phyloP scores from a whole-genome alignment of 2,329 filamentous ascomycete species.

The Calycina herbarum region DNA sequence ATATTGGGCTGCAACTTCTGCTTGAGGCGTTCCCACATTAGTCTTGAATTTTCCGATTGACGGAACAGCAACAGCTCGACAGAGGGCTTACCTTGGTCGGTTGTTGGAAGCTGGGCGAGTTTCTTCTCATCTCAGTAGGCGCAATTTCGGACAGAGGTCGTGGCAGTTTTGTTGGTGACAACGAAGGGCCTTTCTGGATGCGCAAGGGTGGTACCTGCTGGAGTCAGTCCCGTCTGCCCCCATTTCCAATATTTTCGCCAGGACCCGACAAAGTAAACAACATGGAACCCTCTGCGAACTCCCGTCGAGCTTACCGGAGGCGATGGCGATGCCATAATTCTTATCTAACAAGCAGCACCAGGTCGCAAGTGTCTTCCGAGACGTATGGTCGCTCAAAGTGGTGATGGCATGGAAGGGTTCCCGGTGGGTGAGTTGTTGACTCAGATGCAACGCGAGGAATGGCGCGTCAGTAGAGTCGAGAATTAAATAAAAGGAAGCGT shows the following conservation, averaged over 20 bases:
- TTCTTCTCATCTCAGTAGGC: constrained; percentile 80
- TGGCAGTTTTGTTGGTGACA: constrained; percentile 65
- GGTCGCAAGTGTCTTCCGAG: neutral
- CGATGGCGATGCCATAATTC: constrained; percentile 31
- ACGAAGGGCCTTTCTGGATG: constrained; percentile 67
- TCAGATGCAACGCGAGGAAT: constrained; percentile 26
- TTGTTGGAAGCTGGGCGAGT: constrained; percentile 90
- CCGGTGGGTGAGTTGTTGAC: constrained; percentile 16
- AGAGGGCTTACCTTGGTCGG: constrained; percentile 60
- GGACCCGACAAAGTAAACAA: constrained; percentile 15
- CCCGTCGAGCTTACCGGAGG: constrained; percentile 26
- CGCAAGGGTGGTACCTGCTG: constrained; percentile 72
- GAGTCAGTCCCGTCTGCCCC: constrained; percentile 9
- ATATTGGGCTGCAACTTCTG: constrained; percentile 69
- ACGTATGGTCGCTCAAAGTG: constrained; percentile 15
- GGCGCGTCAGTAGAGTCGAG: constrained; percentile 1
- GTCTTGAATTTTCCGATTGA: constrained; percentile 31
- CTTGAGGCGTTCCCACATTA: constrained; percentile 25
- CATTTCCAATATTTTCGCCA: neutral
- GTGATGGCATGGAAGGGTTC: constrained; percentile 24
- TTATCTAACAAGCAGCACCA: neutral
- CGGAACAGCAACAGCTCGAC: neutral
- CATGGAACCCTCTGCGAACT: neutral
- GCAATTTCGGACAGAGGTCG: constrained; percentile 88
- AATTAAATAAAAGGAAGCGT: neutral